Percentiles rank a stretch among this genome's conserved stretches.
These are phyloP conservation scores for Ilex asprella DNA, from an alignment of 257 asterid genomes.

Conservation along the genomic window DNA sequence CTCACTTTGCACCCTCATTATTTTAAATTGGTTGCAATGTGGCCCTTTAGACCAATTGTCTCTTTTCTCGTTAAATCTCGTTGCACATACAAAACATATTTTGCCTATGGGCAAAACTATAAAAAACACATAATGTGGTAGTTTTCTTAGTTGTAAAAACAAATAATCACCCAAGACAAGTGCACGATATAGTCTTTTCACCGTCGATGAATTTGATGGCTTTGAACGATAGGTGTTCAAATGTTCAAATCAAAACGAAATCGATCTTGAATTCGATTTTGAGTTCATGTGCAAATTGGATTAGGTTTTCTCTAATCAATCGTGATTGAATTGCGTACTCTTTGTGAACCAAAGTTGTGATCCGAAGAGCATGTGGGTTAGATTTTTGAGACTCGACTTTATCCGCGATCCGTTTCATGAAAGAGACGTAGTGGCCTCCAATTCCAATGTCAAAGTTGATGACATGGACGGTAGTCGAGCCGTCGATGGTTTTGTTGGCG, in stretches of 20 bases:
- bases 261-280: constrained; percentile 64
- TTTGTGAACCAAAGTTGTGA: constrained; percentile 71
- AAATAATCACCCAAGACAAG: constrained; percentile 60
- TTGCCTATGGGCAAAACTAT: constrained; percentile 5
- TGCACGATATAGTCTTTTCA: constrained; percentile 64
- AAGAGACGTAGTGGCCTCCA: constrained; percentile 82
- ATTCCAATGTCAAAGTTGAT: constrained; percentile 72
- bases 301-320: constrained; percentile 53
- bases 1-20: constrained; percentile 9
- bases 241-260: constrained; percentile 43
- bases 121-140: no score
- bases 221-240: constrained; percentile 61
- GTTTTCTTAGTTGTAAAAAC: no score
- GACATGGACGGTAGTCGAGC: constrained; percentile 53
- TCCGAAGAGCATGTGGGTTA: constrained; percentile 38
- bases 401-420: constrained; percentile 75
- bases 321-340: constrained; percentile 59
- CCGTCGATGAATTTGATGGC: constrained; percentile 72
- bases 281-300: constrained; percentile 67
- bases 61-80: no score
- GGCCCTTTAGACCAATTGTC: no score
- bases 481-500: constrained; percentile 71
- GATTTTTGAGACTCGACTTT: constrained; percentile 39
- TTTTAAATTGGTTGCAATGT: no score
- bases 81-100: constrained; percentile 27